A percentile compares a stretch with the other conserved stretches of the same genome.
These are phyloP conservation scores for Clonostachys sp. DNA, from an alignment of 2,329 filamentous ascomycete species.

Conservation along the genomic window DNA sequence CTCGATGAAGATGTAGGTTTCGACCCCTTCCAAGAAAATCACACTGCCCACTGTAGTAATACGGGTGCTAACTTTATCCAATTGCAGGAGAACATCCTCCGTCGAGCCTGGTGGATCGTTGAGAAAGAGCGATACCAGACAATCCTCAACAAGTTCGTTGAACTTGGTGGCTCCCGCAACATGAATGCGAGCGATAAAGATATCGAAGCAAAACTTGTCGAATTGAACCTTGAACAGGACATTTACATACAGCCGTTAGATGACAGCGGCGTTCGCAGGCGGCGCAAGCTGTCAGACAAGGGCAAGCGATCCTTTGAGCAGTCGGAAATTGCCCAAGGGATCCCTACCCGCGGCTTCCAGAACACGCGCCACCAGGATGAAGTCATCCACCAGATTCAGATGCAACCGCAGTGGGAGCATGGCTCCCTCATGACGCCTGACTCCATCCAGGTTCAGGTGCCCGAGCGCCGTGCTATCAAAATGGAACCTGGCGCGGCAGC, in stretches of 20 bases:
- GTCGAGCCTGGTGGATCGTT: constrained; percentile 29
- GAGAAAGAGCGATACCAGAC: constrained; percentile 37
- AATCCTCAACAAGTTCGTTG: constrained; percentile 38
- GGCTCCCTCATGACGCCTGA: too few relatives aligned
- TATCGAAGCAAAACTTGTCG: constrained; percentile 44
- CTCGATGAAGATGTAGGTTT: constrained; percentile 42
- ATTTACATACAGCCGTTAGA: constrained; percentile 20
- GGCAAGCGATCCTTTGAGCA: neutral
- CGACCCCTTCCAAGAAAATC: neutral
- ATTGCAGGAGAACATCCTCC: constrained; percentile 30
- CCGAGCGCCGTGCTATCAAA: too few relatives aligned
- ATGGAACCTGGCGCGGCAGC: too few relatives aligned
- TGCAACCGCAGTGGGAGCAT: constrained; percentile 15
- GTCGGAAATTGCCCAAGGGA: constrained; percentile 2
- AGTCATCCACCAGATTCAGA: constrained; percentile 25
- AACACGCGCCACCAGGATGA: constrained; percentile 20
- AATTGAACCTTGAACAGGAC: constrained; percentile 31
- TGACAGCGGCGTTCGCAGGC: too few relatives aligned
- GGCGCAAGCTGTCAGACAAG: too few relatives aligned
- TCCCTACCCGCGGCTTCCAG: neutral
- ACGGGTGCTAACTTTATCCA: neutral
- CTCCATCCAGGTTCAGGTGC: too few relatives aligned
- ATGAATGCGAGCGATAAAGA: constrained; percentile 44
- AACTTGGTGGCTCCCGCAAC: constrained; percentile 42
- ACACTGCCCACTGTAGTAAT: neutral